Evolutionary conservation across 306 rosid genomes (phyloP), one percentile per base, ranked within the genome.

Genomic region (Medicago lupulina): DNA sequence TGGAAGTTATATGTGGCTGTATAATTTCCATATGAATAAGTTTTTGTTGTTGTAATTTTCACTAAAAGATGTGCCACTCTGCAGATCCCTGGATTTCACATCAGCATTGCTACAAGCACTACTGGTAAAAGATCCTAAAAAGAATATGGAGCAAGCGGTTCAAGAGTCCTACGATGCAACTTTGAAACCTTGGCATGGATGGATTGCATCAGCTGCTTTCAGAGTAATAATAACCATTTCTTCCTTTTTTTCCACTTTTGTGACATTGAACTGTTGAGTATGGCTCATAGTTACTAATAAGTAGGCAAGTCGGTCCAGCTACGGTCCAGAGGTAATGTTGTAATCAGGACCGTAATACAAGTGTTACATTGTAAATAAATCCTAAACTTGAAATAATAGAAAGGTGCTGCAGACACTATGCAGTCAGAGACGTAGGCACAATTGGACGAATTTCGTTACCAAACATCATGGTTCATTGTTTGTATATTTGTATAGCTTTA

Each of bases 161-260:
- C 92, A 88, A 81, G 99, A 89, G 71, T 79, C 93, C 43, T 95
- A 95, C 53, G 80, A 53, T 79, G 76, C 83, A 77, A 87, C 96
- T 66, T 75, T 96, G 76, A 79, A 86, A 83, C 93, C 93, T 43
- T 92, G 97, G 97, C 99, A 96, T 80, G 90, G 93, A 79, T 96
- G 99, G 99, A 92, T 96, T 80, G 80, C 99, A 40, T 84, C 98
- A 38, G 97, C 99, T 34, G 98, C 99, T 83, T 88, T 75, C 83
- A 92, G 83, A 81, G 99, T 96, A 88, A 57, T 31, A 62, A 46
- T 23, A 73, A 40, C 44, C 43, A 71, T 41, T 46, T 36, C 46
- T 15, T 11, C 50, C 43, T 8, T 58, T 58, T 58, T 50, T 62
- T 73, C 8, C n/a, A 13, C 28, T 23, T 21, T 74, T 61, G 77